Evolutionary conservation across 2,329 filamentous ascomycete species (phyloP).

Genomic region (Macroventuria anomochaeta): DNA sequence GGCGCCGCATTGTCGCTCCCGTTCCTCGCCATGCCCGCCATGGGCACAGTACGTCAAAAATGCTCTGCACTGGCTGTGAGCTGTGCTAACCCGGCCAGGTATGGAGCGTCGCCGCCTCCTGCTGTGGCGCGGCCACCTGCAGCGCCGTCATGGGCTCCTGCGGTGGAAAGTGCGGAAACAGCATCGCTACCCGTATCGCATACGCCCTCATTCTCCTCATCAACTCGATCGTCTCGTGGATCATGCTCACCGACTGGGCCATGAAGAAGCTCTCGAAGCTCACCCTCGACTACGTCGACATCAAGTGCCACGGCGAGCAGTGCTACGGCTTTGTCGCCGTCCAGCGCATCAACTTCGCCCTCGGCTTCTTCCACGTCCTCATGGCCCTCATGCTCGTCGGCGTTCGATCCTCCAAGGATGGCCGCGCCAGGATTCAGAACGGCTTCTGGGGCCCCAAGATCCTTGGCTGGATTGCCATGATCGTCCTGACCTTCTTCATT

Average conservation of each 20-base stretch:
- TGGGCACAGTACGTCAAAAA: constrained; percentile 81
- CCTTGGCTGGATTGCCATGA: constrained; percentile 82
- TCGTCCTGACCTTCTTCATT: constrained; percentile 93
- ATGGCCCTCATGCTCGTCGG: constrained; percentile 85
- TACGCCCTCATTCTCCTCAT: constrained; percentile 93
- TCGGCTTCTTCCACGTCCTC: constrained; percentile 90
- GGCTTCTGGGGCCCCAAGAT: constrained; percentile 99
- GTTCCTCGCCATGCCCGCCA: constrained; percentile 83
- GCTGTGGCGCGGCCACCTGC: constrained; percentile 95
- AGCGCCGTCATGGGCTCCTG: constrained; percentile 95
- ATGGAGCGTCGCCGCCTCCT: constrained; percentile 81
- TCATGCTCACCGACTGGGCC: constrained; percentile 99
- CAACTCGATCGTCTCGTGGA: constrained; percentile 97
- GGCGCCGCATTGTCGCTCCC: constrained; percentile 90
- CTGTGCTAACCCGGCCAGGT: constrained; percentile 59
- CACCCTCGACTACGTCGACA: constrained; percentile 94
- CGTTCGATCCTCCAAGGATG: constrained; percentile 84
- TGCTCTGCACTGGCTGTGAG: constrained; percentile 10
- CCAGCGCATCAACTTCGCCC: constrained; percentile 96
- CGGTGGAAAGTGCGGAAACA: constrained; percentile 90
- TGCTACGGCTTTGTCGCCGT: constrained; percentile 97
- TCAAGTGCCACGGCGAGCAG: constrained; percentile 84
- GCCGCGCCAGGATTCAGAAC: constrained; percentile 88
- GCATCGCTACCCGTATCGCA: constrained; percentile 94
- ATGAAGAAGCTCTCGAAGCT: constrained; percentile 93